Evolutionary conservation across 371 early-diverging fungal species (phyloP).

Genomic region (Funneliformis caledonium): DNA sequence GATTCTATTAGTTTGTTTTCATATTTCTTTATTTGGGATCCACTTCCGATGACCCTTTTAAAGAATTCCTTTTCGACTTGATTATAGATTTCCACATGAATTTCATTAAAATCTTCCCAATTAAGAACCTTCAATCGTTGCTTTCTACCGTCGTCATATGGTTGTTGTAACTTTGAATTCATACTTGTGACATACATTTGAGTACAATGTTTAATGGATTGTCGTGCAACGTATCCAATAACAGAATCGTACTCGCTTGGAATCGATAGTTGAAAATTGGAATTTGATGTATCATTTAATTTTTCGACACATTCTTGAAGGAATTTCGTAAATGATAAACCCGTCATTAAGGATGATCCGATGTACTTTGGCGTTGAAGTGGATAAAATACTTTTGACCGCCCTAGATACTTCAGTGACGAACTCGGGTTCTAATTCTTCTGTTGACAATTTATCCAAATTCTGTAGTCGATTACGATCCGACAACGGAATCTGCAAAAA

Average conservation of each 20-base stretch:
- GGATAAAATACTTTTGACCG: background rate
- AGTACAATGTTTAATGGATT: background rate
- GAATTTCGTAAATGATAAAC: conserved; percentile 21
- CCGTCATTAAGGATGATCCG: conserved; percentile 6
- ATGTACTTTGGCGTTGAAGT: conserved; percentile 29
- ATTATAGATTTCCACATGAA: background rate
- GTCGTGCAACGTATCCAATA: conserved; percentile 3
- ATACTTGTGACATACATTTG: background rate
- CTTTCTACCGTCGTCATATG: background rate
- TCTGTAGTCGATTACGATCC: background rate
- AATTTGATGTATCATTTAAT: conserved; percentile 21
- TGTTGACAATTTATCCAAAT: conserved; percentile 5
- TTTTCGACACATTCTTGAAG: conserved; percentile 14
- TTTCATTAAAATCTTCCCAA: conserved; percentile 20
- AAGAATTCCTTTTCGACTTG: background rate
- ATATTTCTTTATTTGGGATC: background rate
- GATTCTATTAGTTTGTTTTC: background rate
- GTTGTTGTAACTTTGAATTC: background rate
- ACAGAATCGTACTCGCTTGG: conserved; percentile 31
- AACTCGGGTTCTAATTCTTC: conserved; percentile 9
- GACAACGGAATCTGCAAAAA: too few relatives aligned
- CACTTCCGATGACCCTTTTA: background rate
- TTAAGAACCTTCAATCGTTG: background rate
- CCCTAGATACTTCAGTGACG: background rate
- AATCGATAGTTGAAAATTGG: conserved; percentile 17